Conservation (phyloP, 331 rosid genomes). For the Phaseolus coccineus region DNA sequence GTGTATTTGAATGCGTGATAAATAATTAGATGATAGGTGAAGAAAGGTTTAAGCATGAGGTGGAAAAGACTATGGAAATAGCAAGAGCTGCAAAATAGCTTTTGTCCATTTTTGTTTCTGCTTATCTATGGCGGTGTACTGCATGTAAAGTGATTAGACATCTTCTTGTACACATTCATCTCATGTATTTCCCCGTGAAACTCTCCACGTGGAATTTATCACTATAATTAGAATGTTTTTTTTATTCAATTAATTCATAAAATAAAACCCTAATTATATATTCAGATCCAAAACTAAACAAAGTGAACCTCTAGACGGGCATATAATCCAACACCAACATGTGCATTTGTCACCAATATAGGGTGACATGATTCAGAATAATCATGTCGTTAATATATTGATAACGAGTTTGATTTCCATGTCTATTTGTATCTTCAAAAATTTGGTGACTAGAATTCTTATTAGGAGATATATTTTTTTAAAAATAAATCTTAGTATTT, state of each 20-base stretch:
- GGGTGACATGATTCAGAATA: neutral
- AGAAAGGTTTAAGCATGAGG: conserved; percentile 38
- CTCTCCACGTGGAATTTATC: conserved; percentile 24
- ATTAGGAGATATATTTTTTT: too few species aligned
- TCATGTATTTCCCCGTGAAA: conserved; percentile 34
- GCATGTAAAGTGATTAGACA: conserved; percentile 42
- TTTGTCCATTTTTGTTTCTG: conserved; percentile 43
- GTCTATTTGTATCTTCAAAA: too few species aligned
- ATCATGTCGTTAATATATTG: neutral
- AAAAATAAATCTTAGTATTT: too few species aligned
- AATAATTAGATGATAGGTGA: conserved; percentile 34
- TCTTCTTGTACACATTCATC: conserved; percentile 34
- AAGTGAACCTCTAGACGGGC: neutral
- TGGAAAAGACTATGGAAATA: conserved; percentile 42
- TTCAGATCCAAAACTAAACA: neutral
- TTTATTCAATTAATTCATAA: neutral
- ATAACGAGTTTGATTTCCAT: neutral
- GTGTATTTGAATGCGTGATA: neutral
- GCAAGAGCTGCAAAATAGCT: conserved; percentile 17
- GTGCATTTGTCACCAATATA: conserved; percentile 1
- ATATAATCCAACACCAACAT: neutral
- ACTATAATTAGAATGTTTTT: neutral
- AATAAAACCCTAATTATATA: neutral
- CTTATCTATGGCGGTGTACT: neutral
- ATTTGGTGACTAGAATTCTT: too few species aligned